Evolutionary conservation across 202 grass and related monocot species (phyloP).

Genomic region (Brachypodium distachyon): DNA sequence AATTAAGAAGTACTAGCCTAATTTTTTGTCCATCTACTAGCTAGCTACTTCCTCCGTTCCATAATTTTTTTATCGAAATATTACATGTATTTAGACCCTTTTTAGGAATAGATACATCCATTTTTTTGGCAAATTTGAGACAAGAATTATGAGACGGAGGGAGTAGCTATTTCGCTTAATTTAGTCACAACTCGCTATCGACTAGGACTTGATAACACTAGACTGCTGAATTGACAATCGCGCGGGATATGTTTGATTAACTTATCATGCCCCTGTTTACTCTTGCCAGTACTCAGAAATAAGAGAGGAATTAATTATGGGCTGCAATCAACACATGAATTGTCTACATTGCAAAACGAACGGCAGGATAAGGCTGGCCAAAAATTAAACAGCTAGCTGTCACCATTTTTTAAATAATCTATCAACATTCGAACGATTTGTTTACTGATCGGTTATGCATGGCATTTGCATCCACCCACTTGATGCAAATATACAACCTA

Average conservation of each 20-base stretch:
- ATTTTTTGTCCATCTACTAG: no score
- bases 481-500: background rate
- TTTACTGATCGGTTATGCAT: slow-evolving; percentile 20
- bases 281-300: background rate
- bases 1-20: background rate
- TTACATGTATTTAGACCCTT: no score
- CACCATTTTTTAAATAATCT: background rate
- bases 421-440: background rate
- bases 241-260: background rate
- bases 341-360: background rate
- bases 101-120: no score
- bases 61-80: no score
- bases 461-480: slow-evolving; percentile 15
- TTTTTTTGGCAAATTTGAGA: no score
- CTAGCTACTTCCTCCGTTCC: no score
- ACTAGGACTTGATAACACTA: background rate
- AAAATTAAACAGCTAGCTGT: background rate
- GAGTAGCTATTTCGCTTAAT: background rate
- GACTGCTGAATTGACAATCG: background rate
- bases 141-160: no score
- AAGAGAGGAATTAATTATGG: no score
- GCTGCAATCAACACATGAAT: background rate
- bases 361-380: background rate
- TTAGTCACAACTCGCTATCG: slow-evolving; percentile 1
- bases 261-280: background rate